Conservation (phyloP, 2,329 filamentous ascomycete genomes). For the Aspergillus felis region DNA sequence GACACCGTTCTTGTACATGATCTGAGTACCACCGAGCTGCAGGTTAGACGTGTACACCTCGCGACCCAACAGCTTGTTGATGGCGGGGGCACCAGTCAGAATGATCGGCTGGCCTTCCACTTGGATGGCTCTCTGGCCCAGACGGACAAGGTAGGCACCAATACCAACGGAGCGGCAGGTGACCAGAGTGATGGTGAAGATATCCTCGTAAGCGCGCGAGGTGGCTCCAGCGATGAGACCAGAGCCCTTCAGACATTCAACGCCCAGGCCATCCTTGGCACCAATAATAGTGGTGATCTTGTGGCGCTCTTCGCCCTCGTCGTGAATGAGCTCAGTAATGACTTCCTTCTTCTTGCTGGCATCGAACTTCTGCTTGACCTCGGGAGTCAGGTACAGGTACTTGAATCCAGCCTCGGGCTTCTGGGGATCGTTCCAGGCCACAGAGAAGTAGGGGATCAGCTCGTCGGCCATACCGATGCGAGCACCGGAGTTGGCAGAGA, state of each 20-base stretch:
- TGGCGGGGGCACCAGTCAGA: slow-evolving; percentile 89
- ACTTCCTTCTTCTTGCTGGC: slow-evolving; percentile 70
- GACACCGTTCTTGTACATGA: slow-evolving; percentile 99
- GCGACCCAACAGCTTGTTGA: slow-evolving; percentile 96
- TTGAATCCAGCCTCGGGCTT: slow-evolving; percentile 90
- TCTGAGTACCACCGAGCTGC: slow-evolving; percentile 99
- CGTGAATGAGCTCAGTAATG: slow-evolving; percentile 80
- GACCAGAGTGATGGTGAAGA: slow-evolving; percentile 96
- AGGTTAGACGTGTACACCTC: slow-evolving; percentile 99
- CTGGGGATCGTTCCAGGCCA: slow-evolving; percentile 84
- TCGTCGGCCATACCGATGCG: slow-evolving; percentile 95
- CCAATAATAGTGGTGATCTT: slow-evolving; percentile 93
- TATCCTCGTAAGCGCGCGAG: slow-evolving; percentile 94
- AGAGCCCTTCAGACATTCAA: slow-evolving; percentile 94
- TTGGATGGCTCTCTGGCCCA: slow-evolving; percentile 97
- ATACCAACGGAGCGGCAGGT: slow-evolving; percentile 99
- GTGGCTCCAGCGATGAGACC: slow-evolving; percentile 98
- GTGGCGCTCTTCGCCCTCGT: slow-evolving; percentile 84
- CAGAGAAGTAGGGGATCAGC: slow-evolving; percentile 93
- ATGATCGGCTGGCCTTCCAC: slow-evolving; percentile 99
- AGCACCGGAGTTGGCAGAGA: slow-evolving; percentile 98
- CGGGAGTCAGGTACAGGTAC: slow-evolving; percentile 89
- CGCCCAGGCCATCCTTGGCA: slow-evolving; percentile 91
- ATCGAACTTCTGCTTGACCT: slow-evolving; percentile 81
- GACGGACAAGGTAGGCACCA: slow-evolving; percentile 95